A percentile compares a stretch with the other conserved stretches of the same genome.
phyloP scores from a whole-genome alignment of 306 rosid species.

The Carpinus viminea region DNA sequence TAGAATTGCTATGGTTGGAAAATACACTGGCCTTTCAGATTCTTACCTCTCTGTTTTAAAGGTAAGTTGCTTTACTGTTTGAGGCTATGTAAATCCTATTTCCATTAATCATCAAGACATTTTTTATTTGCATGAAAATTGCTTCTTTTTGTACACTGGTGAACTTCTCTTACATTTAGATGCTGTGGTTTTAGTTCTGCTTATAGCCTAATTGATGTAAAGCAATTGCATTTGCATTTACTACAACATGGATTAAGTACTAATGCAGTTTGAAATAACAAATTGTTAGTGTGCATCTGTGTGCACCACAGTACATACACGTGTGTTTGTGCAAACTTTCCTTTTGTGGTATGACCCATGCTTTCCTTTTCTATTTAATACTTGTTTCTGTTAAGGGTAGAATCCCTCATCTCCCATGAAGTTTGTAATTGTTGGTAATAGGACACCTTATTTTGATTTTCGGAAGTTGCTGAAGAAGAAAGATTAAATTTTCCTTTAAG shows the following conservation, averaged over 20 bases:
- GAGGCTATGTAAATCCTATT: neutral
- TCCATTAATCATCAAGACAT: neutral
- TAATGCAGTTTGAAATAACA: neutral
- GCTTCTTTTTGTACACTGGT: neutral
- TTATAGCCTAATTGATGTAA: neutral
- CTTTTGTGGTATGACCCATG: neutral
- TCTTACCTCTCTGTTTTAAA: constrained; percentile 89
- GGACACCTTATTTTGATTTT: no score
- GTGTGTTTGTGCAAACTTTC: neutral
- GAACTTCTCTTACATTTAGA: neutral
- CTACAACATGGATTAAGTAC: constrained; percentile 8
- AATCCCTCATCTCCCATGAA: no score
- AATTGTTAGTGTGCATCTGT: neutral
- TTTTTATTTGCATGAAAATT: neutral
- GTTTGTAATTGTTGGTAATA: no score
- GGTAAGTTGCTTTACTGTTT: constrained; percentile 40
- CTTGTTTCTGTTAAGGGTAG: neutral
- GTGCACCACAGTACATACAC: neutral
- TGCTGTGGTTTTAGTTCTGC: neutral
- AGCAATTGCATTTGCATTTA: constrained; percentile 2
- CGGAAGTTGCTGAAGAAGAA: neutral
- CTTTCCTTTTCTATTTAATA: neutral
- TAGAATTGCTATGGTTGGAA: constrained; percentile 93
- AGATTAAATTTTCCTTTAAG: neutral
- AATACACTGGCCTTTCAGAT: constrained; percentile 89